phyloP scores from a whole-genome alignment of 2,329 filamentous ascomycete species.

The Fonsecaea pedrosoi region DNA sequence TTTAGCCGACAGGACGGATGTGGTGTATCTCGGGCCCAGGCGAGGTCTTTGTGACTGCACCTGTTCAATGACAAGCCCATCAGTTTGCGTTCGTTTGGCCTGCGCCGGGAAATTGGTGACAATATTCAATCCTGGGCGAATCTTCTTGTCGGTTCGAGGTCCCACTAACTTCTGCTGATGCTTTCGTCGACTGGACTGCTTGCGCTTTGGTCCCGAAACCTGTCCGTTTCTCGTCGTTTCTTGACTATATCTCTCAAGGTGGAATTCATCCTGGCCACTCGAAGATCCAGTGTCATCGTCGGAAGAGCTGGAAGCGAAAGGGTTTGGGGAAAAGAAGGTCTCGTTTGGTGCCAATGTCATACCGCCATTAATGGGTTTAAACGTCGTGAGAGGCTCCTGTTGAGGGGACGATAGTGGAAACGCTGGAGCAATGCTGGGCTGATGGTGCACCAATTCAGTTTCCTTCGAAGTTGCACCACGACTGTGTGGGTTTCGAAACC shows the following conservation, averaged over 20 bases:
- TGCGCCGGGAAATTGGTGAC: slow-evolving; percentile 49
- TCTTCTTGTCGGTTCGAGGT: slow-evolving; percentile 36
- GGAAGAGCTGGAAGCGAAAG: slow-evolving; percentile 30
- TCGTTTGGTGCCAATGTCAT: slow-evolving; percentile 11
- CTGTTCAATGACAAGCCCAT: slow-evolving; percentile 33
- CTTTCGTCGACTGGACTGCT: slow-evolving; percentile 7
- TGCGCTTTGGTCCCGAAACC: slow-evolving; percentile 9
- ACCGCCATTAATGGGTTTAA: slow-evolving; percentile 27
- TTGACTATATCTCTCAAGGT: slow-evolving; percentile 39
- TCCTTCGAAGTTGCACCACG: background rate
- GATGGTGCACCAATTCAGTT: background rate
- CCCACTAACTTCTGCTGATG: slow-evolving; percentile 5
- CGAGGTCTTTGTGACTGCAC: slow-evolving; percentile 36
- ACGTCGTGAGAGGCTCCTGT: slow-evolving; percentile 19
- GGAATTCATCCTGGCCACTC: slow-evolving; percentile 39
- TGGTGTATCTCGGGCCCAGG: slow-evolving; percentile 28
- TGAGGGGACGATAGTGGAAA: slow-evolving; percentile 29
- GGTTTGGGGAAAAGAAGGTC: slow-evolving; percentile 20
- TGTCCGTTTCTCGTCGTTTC: slow-evolving; percentile 8
- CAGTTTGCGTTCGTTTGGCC: slow-evolving; percentile 26
- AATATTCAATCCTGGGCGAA: slow-evolving; percentile 51
- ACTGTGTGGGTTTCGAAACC: slow-evolving; percentile 7
- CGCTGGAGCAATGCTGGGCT: background rate
- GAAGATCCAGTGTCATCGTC: slow-evolving; percentile 32
- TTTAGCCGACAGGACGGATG: slow-evolving; percentile 37